These are phyloP conservation scores for Rosa rugosa DNA, from an alignment of 306 rosid species.

Conservation along the genomic window DNA sequence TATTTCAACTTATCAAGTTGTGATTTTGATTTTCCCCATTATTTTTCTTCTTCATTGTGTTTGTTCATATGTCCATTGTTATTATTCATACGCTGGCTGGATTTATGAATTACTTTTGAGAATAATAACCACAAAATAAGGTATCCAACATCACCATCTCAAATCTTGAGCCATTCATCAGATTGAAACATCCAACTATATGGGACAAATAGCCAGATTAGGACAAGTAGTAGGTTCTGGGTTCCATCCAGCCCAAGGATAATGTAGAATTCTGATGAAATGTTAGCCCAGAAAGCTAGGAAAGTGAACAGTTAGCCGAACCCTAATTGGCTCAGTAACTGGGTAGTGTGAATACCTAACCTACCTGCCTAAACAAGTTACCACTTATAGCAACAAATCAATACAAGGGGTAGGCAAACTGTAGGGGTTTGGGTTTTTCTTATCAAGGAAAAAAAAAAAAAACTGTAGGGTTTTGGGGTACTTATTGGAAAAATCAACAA, in stretches of 20 bases:
- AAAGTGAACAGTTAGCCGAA: background rate
- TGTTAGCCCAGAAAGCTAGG: background rate
- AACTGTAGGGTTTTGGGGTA: no score
- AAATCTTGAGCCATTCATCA: background rate
- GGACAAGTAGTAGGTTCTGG: background rate
- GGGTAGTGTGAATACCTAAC: background rate
- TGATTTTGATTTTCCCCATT: background rate
- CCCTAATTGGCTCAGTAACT: background rate
- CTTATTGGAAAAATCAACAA: no score
- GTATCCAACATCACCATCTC: background rate
- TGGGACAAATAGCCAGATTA: background rate
- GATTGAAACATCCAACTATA: slow-evolving; percentile 1
- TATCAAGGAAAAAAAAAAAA: no score
- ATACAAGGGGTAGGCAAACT: no score
- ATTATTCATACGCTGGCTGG: background rate
- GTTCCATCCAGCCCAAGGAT: background rate
- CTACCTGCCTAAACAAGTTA: background rate
- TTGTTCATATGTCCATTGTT: background rate
- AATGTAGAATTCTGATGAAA: background rate
- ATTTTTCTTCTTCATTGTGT: background rate
- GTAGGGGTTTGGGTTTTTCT: no score
- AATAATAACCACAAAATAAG: background rate
- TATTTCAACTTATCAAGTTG: background rate
- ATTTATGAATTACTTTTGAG: background rate
- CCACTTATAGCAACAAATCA: no score